Evolutionary conservation across 148 eudicot genomes (phyloP).

Genomic region (Arctostaphylos glauca): DNA sequence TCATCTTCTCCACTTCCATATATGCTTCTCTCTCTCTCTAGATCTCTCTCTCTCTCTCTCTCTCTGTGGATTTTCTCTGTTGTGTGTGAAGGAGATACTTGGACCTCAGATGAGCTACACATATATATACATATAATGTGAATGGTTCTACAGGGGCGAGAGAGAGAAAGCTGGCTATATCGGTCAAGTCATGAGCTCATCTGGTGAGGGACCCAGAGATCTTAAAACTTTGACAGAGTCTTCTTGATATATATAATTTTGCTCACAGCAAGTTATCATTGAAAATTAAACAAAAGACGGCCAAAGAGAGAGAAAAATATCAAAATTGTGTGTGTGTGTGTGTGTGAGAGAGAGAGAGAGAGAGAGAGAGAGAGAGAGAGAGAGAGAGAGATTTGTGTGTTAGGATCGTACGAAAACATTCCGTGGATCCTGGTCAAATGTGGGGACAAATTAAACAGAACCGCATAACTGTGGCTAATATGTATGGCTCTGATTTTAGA

Average conservation of each 20-base stretch:
- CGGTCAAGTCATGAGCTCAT: slow-evolving; percentile 17
- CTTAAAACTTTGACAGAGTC: slow-evolving; percentile 17
- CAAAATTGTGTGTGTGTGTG: no score
- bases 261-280: background rate
- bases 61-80: background rate
- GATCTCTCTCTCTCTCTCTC: background rate
- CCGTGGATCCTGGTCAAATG: background rate
- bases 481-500: background rate
- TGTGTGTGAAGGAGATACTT: background rate
- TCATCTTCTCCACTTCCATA: slow-evolving; percentile 17
- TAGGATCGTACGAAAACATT: background rate
- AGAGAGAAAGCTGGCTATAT: background rate
- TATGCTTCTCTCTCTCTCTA: background rate
- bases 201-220: slow-evolving; percentile 2
- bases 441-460: background rate
- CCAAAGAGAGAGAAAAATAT: background rate
- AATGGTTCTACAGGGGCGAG: background rate
- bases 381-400: background rate
- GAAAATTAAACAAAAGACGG: background rate
- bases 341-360: background rate
- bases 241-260: background rate
- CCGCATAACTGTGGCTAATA: no score
- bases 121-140: background rate
- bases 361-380: background rate
- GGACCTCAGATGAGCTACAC: background rate